Evolutionary conservation across 2,329 filamentous ascomycete species (phyloP).

Genomic region (Colletotrichum godetiae): DNA sequence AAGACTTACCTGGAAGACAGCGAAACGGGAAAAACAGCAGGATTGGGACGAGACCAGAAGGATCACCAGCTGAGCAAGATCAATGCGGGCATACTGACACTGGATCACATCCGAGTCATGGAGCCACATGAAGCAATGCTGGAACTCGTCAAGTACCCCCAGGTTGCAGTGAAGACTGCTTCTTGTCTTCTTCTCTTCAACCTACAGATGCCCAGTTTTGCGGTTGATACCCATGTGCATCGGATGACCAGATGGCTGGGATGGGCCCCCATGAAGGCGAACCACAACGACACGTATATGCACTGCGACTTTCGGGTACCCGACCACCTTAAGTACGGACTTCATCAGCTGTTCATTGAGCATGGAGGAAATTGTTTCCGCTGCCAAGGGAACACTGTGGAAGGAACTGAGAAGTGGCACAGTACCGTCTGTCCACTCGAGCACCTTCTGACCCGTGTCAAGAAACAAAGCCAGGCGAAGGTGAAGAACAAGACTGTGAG

Average conservation of each 20-base stretch:
- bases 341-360: constrained; percentile 66
- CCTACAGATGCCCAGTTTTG: constrained; percentile 63
- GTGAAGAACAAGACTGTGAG: constrained; percentile 16
- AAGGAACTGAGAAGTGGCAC: constrained; percentile 71
- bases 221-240: constrained; percentile 68
- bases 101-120: constrained; percentile 62
- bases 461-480: constrained; percentile 40
- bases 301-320: constrained; percentile 66
- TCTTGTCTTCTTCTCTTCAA: constrained; percentile 69
- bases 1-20: constrained; percentile 59
- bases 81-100: constrained; percentile 67
- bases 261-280: constrained; percentile 64
- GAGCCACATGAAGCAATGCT: constrained; percentile 60
- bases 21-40: constrained; percentile 48
- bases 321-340: constrained; percentile 63
- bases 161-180: constrained; percentile 68
- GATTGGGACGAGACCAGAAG: constrained; percentile 60
- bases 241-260: constrained; percentile 63
- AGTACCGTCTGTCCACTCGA: constrained; percentile 58
- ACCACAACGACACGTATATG: constrained; percentile 59
- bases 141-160: constrained; percentile 61
- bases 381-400: constrained; percentile 63
- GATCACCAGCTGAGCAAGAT: constrained; percentile 67
- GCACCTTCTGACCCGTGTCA: constrained; percentile 47
- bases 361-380: constrained; percentile 62